These are phyloP conservation scores for Pichia kluyveri DNA, from an alignment of 805 yeast genomes.

Conservation along the genomic window DNA sequence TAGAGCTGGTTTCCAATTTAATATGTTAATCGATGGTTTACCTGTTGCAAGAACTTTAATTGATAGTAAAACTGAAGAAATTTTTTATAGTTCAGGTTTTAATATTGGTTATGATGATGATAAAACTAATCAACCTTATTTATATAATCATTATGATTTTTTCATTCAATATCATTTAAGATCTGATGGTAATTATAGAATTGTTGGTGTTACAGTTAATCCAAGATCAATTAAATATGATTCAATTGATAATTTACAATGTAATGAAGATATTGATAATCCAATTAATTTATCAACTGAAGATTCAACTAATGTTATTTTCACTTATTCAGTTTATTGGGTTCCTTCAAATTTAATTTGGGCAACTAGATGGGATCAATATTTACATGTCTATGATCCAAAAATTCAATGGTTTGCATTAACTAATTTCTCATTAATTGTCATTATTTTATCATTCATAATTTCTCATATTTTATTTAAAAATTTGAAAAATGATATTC, in stretches of 20 bases:
- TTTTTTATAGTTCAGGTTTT: constrained; percentile 75
- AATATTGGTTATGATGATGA: constrained; percentile 65
- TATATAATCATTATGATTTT: constrained; percentile 77
- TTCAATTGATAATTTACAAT: constrained; percentile 10
- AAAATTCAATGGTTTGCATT: constrained; percentile 94
- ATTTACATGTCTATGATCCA: constrained; percentile 84
- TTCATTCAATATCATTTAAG: constrained; percentile 76
- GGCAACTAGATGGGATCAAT: constrained; percentile 99
- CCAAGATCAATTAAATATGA: constrained; percentile 44
- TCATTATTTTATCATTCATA: constrained; percentile 62
- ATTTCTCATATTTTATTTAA: constrained; percentile 72
- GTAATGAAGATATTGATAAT: constrained; percentile 20
- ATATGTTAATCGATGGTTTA: constrained; percentile 91
- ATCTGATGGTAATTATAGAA: constrained; percentile 59
- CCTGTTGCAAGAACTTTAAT: constrained; percentile 69
- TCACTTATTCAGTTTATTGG: constrained; percentile 80
- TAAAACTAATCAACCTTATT: constrained; percentile 36
- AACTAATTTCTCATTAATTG: constrained; percentile 77
- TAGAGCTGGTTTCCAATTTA: constrained; percentile 74
- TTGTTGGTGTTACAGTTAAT: constrained; percentile 79
- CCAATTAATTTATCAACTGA: constrained; percentile 44
- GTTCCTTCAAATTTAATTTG: constrained; percentile 64
- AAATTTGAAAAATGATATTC: constrained; percentile 77
- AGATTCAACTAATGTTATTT: constrained; percentile 50
- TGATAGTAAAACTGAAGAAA: constrained; percentile 50